Evolutionary conservation across 2,329 filamentous ascomycete genomes (phyloP).

Genomic region (Scedosporium minutisporum): DNA sequence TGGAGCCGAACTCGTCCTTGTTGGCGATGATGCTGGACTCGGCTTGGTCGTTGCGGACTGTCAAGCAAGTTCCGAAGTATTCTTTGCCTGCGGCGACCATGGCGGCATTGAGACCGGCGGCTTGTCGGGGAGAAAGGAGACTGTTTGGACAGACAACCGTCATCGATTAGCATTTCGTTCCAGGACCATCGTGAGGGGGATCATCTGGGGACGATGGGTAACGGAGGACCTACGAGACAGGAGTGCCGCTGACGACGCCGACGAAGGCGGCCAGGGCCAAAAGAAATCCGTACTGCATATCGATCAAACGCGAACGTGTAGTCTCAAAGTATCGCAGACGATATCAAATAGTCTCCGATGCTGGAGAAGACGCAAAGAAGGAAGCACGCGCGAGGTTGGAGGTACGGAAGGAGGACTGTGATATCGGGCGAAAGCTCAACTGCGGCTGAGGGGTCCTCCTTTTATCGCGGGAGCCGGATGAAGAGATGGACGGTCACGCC

Average conservation of each 20-base stretch:
- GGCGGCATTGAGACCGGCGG: slow-evolving; percentile 14
- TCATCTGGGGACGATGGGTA: neutral
- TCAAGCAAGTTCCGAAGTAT: slow-evolving; percentile 50
- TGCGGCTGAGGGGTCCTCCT: neutral
- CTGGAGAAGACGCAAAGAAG: neutral
- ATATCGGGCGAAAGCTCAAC: neutral
- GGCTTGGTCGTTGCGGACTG: slow-evolving; percentile 38
- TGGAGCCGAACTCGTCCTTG: slow-evolving; percentile 43
- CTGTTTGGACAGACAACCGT: neutral
- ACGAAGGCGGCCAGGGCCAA: slow-evolving; percentile 2
- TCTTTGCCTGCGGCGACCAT: slow-evolving; percentile 17
- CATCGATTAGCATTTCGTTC: neutral
- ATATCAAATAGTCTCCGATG: neutral
- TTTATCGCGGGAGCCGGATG: neutral
- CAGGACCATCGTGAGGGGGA: neutral
- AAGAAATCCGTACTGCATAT: neutral
- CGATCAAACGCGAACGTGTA: neutral
- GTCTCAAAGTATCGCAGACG: neutral
- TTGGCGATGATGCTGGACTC: slow-evolving; percentile 42
- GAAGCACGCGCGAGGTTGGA: neutral
- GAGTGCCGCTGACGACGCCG: neutral
- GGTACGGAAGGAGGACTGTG: neutral
- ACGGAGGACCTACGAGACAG: neutral
- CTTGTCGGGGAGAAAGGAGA: slow-evolving; percentile 1
- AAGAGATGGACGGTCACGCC: neutral